Percentiles rank a stretch among this genome's conserved stretches.
Evolutionary conservation across 495 filamentous ascomycete species (phyloP).

Genomic region (Penicillium waksmanii): DNA sequence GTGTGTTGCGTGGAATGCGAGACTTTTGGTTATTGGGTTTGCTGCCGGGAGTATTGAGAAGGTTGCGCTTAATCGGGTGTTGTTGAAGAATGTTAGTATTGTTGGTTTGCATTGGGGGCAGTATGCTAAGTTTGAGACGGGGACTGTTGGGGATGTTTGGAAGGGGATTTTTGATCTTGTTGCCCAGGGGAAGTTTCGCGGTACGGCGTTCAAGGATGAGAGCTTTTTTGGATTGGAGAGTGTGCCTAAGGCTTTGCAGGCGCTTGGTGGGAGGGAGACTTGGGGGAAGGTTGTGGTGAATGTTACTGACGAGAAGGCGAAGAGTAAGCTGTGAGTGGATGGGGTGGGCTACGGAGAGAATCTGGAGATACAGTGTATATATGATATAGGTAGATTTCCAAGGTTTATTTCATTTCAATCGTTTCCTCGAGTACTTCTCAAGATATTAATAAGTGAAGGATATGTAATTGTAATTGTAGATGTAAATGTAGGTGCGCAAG

Average conservation of each 20-base stretch:
- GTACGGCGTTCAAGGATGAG: conserved; percentile 80
- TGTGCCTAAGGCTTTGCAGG: conserved; percentile 74
- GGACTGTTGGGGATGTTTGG: conserved; percentile 77
- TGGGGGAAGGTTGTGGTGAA: conserved; percentile 98
- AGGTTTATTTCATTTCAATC: background rate
- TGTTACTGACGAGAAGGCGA: conserved; percentile 70
- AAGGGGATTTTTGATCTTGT: conserved; percentile 78
- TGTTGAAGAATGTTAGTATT: conserved; percentile 91
- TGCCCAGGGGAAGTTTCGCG: conserved; percentile 73
- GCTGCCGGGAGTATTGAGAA: conserved; percentile 89
- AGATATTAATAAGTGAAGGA: no score
- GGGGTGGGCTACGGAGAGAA: no score
- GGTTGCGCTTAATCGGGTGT: conserved; percentile 84
- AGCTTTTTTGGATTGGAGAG: conserved; percentile 81
- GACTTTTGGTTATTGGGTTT: conserved; percentile 87
- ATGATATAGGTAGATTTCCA: background rate
- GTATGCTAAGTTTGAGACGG: conserved; percentile 74
- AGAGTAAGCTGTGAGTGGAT: conserved; percentile 50
- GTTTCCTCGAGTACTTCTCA: background rate
- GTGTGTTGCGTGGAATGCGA: conserved; percentile 89
- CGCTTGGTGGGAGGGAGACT: conserved; percentile 77
- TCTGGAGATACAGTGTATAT: background rate
- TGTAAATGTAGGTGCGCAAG: conserved; percentile 51
- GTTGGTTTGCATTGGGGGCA: conserved; percentile 91
- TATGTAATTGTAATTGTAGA: no score